A percentile compares a stretch with the other conserved stretches of the same genome.
Conservation (phyloP, 352 stramenopile genomes). For the Globisporangium acanthophoron region DNA sequence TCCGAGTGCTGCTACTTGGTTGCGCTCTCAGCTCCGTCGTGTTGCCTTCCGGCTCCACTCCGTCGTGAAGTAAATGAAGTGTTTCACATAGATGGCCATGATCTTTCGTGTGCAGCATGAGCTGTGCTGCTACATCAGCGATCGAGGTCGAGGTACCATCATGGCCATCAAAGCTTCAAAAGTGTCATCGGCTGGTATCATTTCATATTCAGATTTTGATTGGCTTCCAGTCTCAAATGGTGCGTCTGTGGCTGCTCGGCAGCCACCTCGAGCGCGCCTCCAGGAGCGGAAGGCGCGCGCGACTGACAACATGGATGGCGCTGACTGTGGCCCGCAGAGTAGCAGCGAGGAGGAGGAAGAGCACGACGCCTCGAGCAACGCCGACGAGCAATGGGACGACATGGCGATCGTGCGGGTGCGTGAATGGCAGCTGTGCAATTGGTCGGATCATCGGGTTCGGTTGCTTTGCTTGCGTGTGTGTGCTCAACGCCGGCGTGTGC, state of each 20-base stretch:
- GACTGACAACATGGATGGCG: not conserved
- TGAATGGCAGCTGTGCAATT: not conserved
- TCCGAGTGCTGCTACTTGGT: not conserved
- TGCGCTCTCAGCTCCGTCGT: too few species aligned
- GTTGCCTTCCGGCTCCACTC: not conserved
- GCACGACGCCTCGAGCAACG: conserved; percentile 12
- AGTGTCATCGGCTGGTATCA: too few species aligned
- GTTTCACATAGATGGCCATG: not conserved
- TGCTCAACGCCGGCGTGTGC: not conserved
- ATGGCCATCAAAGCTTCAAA: too few species aligned
- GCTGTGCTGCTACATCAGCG: too few species aligned
- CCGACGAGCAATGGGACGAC: conserved; percentile 73
- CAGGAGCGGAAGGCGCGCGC: not conserved
- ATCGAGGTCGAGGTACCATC: too few species aligned
- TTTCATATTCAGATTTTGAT: not conserved
- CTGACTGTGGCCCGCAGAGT: conserved; percentile 20
- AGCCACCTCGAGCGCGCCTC: not conserved
- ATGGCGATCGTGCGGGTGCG: conserved; percentile 72
- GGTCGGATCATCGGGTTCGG: not conserved
- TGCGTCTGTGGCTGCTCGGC: not conserved
- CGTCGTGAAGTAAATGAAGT: not conserved
- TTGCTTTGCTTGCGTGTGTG: not conserved
- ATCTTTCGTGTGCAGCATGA: not conserved
- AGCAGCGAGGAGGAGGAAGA: conserved; percentile 28
- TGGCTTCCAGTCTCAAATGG: not conserved